Evolutionary conservation across 2,329 filamentous ascomycete species (phyloP).

Genomic region (Xylariaceae sp.): DNA sequence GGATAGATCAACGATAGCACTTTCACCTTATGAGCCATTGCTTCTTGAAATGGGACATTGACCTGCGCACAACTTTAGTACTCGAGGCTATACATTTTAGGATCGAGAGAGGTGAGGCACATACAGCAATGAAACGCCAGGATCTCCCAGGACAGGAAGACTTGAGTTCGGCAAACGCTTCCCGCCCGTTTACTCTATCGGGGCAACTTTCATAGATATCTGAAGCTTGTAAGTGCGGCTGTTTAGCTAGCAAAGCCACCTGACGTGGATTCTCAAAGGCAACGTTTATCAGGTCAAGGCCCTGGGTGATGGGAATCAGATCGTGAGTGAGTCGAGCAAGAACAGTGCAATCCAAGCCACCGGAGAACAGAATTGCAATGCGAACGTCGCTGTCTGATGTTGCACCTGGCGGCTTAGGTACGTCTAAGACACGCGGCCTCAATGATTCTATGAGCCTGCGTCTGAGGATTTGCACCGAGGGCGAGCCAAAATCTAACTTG

Average conservation of each 20-base stretch:
- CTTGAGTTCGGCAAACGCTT: slow-evolving; percentile 70
- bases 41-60: slow-evolving; percentile 76
- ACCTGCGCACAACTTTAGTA: slow-evolving; percentile 42
- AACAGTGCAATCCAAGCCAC: slow-evolving; percentile 87
- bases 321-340: slow-evolving; percentile 78
- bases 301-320: slow-evolving; percentile 60
- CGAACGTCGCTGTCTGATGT: slow-evolving; percentile 39
- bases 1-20: slow-evolving; percentile 79
- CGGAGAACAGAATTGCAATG: slow-evolving; percentile 84
- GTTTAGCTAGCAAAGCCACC: slow-evolving; percentile 48
- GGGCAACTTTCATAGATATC: slow-evolving; percentile 76
- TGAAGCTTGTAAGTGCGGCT: slow-evolving; percentile 20
- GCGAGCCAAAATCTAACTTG: slow-evolving; percentile 38
- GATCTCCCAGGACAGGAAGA: slow-evolving; percentile 60
- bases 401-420: slow-evolving; percentile 53
- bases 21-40: slow-evolving; percentile 58
- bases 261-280: slow-evolving; percentile 91
- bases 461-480: slow-evolving; percentile 49
- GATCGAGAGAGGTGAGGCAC: slow-evolving; percentile 21
- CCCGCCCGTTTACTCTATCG: slow-evolving; percentile 80
- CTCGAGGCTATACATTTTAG: neutral
- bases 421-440: slow-evolving; percentile 55
- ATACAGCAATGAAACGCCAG: slow-evolving; percentile 77
- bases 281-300: slow-evolving; percentile 87
- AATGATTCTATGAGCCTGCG: slow-evolving; percentile 57